A percentile compares a stretch with the other conserved stretches of the same genome.
Evolutionary conservation across 2,329 filamentous ascomycete genomes (phyloP).

Genomic region (Neofusicoccum ribis): DNA sequence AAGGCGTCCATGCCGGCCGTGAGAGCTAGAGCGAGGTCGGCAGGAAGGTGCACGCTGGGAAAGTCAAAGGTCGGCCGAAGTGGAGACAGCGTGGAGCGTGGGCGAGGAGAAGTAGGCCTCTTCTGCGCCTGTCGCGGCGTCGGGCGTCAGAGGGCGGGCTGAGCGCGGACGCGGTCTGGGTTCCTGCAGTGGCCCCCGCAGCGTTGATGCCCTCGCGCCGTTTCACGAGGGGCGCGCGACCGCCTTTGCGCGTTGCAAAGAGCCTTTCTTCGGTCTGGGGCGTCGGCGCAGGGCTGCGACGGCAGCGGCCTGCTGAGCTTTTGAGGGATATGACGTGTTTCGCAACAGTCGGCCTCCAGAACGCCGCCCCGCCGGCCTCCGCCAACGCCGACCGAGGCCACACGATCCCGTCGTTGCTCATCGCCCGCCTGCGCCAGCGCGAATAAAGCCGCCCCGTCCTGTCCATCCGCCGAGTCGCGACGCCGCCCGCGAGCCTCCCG

Average conservation of each 20-base stretch:
- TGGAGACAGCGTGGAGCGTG: not conserved
- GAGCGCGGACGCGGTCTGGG: not conserved
- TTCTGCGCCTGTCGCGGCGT: not conserved
- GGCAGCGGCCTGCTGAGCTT: not conserved
- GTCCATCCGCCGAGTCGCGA: not conserved
- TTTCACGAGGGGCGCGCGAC: conserved; percentile 1
- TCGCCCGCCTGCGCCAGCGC: no score
- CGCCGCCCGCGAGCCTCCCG: no score
- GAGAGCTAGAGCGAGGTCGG: not conserved
- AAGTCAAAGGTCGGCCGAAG: conserved; percentile 4
- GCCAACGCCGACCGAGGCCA: no score
- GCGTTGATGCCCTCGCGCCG: conserved; percentile 6
- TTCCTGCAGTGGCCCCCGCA: conserved; percentile 16
- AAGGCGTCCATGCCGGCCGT: conserved; percentile 8
- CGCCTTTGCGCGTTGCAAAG: not conserved
- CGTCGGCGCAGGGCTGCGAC: conserved; percentile 12
- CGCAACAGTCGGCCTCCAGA: not conserved
- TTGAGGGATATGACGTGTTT: conserved; percentile 6
- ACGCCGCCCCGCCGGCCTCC: not conserved
- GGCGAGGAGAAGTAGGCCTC: not conserved
- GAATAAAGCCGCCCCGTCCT: not conserved
- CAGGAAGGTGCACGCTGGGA: not conserved
- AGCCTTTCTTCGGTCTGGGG: not conserved
- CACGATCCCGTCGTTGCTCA: no score
- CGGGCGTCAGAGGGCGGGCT: conserved; percentile 1